Conservation (phyloP, 176 grass and related monocot genomes). For the Ensete glaucum region DNA sequence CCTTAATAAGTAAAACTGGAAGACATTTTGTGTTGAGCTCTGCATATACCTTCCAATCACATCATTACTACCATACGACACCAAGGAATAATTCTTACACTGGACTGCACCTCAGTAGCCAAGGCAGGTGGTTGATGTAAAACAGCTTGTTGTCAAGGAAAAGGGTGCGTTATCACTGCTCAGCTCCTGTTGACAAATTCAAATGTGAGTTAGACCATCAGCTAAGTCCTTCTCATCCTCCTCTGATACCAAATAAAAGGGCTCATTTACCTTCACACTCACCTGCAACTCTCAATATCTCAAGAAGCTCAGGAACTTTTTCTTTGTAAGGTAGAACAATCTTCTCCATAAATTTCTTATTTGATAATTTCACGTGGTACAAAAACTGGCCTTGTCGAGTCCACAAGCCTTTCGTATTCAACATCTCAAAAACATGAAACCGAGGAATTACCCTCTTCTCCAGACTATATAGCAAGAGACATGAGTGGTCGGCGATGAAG, state of each 20-base stretch:
- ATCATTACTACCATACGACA: slow-evolving; percentile 26
- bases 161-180: too few relatives aligned
- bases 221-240: too few relatives aligned
- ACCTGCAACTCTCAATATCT: not conserved
- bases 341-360: slow-evolving; percentile 16
- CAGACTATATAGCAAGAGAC: slow-evolving; percentile 30
- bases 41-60: slow-evolving; percentile 20
- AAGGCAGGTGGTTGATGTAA: too few relatives aligned
- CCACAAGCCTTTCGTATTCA: slow-evolving; percentile 32
- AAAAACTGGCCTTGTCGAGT: slow-evolving; percentile 12
- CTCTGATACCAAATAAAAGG: not conserved
- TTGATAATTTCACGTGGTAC: not conserved
- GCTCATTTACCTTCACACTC: not conserved
- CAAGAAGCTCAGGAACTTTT: slow-evolving; percentile 30
- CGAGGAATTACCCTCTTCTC: slow-evolving; percentile 31
- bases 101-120: too few relatives aligned
- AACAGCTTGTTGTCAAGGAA: too few relatives aligned
- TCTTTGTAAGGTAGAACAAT: slow-evolving; percentile 26
- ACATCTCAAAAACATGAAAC: slow-evolving; percentile 28
- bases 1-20: too few relatives aligned
- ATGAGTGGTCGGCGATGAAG: not conserved
- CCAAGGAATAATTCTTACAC: not conserved
- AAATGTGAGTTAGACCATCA: too few relatives aligned
- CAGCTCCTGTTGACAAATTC: too few relatives aligned
- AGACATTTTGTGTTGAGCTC: too few relatives aligned